Conservation (phyloP, 257 asterid genomes). For the Solanum paucissectum region DNA sequence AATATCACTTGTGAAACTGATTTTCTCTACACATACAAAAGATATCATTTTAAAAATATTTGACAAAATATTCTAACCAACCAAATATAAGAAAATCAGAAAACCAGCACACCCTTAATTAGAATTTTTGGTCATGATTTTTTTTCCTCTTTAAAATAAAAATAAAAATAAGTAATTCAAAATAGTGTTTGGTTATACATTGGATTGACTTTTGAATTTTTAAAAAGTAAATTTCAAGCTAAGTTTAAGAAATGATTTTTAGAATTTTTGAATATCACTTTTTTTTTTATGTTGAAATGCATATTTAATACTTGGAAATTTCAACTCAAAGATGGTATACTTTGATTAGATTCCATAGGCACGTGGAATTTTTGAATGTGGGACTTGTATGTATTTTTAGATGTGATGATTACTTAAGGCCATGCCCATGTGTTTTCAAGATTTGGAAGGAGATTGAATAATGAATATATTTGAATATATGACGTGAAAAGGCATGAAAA, state of each 20-base stretch:
- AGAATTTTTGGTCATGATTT: no score
- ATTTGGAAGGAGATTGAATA: background rate
- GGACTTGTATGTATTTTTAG: conserved; percentile 5
- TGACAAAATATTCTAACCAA: no score
- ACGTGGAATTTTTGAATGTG: conserved; percentile 9
- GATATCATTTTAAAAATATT: no score
- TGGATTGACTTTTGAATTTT: no score
- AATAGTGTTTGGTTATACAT: background rate
- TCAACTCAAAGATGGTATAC: background rate
- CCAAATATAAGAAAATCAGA: no score
- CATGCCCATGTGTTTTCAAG: conserved; percentile 16
- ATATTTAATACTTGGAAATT: background rate
- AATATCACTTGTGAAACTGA: background rate
- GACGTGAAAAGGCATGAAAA: background rate
- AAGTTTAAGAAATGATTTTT: background rate
- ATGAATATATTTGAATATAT: background rate
- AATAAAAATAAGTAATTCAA: background rate
- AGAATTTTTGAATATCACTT: background rate
- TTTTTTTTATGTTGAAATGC: background rate
- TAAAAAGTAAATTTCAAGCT: background rate
- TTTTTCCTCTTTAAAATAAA: background rate
- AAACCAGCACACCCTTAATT: background rate
- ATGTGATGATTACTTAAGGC: conserved; percentile 18
- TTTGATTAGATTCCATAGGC: conserved; percentile 25
- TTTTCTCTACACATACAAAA: no score